Evolutionary conservation across 169 alveolate species (phyloP).

Genomic region (Cryptosporidium sp.): DNA sequence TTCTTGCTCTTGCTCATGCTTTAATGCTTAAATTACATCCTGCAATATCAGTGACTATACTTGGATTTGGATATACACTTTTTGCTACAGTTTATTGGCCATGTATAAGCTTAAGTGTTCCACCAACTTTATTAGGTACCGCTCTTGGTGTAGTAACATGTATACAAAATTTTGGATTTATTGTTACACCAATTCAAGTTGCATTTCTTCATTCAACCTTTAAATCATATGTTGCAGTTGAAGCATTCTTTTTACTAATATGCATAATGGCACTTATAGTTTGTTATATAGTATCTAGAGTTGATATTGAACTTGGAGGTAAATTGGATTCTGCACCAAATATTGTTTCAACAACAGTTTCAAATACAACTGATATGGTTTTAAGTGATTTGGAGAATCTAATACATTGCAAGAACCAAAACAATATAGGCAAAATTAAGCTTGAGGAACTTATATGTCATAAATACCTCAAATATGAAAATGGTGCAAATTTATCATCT

Average conservation of each 20-base stretch:
- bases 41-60: slow-evolving; percentile 67
- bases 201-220: slow-evolving; percentile 70
- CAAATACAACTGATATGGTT: slow-evolving; percentile 3
- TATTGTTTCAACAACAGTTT: neutral
- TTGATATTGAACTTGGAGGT: slow-evolving; percentile 62
- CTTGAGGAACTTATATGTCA: slow-evolving; percentile 62
- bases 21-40: slow-evolving; percentile 71
- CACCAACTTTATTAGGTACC: slow-evolving; percentile 61
- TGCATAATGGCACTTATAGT: slow-evolving; percentile 68
- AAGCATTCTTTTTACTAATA: slow-evolving; percentile 46
- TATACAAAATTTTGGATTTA: slow-evolving; percentile 69
- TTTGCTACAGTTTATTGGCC: slow-evolving; percentile 76
- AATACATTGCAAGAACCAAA: neutral
- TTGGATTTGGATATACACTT: slow-evolving; percentile 73
- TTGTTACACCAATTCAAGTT: slow-evolving; percentile 66
- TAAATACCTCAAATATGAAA: slow-evolving; percentile 5
- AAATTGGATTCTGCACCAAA: slow-evolving; percentile 51
- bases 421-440: slow-evolving; percentile 15
- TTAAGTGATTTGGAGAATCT: slow-evolving; percentile 18
- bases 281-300: slow-evolving; percentile 33
- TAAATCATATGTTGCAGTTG: slow-evolving; percentile 61
- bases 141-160: slow-evolving; percentile 75
- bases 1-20: slow-evolving; percentile 59
- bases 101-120: slow-evolving; percentile 72
- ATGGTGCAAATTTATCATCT: neutral